These are phyloP conservation scores for Breynia disticha DNA, from an alignment of 441 rosid species.

Conservation along the genomic window DNA sequence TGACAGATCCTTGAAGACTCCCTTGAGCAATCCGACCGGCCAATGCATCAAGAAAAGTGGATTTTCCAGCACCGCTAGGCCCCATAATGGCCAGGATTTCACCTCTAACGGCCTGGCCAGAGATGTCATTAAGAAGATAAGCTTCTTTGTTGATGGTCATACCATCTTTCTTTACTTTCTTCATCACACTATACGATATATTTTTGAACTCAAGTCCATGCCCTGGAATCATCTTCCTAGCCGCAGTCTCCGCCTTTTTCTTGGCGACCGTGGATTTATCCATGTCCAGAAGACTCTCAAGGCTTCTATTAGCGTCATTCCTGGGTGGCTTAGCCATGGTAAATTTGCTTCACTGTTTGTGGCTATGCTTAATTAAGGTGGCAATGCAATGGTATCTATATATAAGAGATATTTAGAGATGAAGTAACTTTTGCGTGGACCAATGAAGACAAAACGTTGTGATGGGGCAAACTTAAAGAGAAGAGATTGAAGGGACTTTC, in stretches of 20 bases:
- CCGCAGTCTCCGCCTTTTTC: background rate
- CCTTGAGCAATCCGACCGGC: constrained; percentile 70
- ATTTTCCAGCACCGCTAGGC: constrained; percentile 84
- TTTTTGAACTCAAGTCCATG: constrained; percentile 47
- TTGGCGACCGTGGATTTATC: constrained; percentile 17
- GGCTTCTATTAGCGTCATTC: constrained; percentile 22
- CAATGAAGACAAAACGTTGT: too few species aligned
- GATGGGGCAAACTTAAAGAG: background rate
- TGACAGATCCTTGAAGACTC: constrained; percentile 62
- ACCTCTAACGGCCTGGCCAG: constrained; percentile 64
- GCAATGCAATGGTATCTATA: background rate
- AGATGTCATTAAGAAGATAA: constrained; percentile 55
- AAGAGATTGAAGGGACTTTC: background rate
- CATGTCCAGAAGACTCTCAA: constrained; percentile 39
- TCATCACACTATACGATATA: constrained; percentile 46
- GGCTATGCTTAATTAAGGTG: background rate
- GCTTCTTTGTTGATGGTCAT: constrained; percentile 44
- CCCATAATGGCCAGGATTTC: constrained; percentile 79
- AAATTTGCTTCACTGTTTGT: background rate
- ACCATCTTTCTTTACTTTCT: constrained; percentile 53
- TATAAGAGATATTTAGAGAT: background rate
- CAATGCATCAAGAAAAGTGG: constrained; percentile 76
- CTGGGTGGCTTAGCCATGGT: constrained; percentile 19
- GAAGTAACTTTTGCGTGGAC: too few species aligned
- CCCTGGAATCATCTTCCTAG: constrained; percentile 29